Evolutionary conservation across 192 early-diverging fungal genomes (phyloP).

Genomic region (Chytriomyces confervae): DNA sequence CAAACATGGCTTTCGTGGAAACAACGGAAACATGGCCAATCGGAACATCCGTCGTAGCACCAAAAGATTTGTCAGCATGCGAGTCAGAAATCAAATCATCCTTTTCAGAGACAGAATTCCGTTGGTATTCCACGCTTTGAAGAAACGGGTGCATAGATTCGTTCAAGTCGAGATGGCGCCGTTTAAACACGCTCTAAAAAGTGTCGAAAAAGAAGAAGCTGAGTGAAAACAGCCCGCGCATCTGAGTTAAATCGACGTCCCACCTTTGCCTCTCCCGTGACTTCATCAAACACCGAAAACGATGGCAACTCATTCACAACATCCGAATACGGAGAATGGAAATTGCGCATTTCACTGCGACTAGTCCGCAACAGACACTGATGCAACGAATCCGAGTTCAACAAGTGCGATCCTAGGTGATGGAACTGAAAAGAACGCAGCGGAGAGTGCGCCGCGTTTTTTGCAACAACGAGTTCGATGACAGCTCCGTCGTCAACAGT

Average conservation of each 20-base stretch:
- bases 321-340: constrained; percentile 11
- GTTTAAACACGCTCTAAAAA: constrained; percentile 5
- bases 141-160: constrained; percentile 29
- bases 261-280: constrained; percentile 11
- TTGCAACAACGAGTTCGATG: background rate
- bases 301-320: background rate
- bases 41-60: constrained; percentile 5
- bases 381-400: constrained; percentile 9
- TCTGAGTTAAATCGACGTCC: background rate
- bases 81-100: background rate
- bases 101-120: background rate
- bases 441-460: background rate
- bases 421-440: background rate
- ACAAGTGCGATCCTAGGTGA: background rate
- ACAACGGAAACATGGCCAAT: constrained; percentile 33
- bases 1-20: constrained; percentile 25
- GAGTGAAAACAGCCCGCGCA: background rate
- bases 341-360: background rate
- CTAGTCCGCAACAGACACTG: constrained; percentile 12
- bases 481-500: background rate
- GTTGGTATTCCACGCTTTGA: background rate
- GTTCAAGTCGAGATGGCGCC: background rate
- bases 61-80: background rate
- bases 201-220: background rate
- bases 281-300: constrained; percentile 17